Evolutionary conservation across 805 yeast genomes (phyloP), one percentile per base, ranked within the genome.

Genomic region (Saturnispora mendoncae): DNA sequence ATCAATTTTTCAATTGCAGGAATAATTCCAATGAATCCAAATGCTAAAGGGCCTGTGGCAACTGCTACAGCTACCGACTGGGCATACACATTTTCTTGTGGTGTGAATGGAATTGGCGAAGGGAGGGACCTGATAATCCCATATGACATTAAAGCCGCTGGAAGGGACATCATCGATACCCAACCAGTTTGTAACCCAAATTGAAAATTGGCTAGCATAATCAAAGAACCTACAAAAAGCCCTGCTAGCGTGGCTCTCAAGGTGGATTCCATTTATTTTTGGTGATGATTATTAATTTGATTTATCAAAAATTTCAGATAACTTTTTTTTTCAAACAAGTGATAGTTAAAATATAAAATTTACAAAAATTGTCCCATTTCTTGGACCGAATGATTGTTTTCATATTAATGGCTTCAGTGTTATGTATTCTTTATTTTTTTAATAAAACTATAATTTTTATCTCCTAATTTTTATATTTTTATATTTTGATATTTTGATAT

Each of bases 121-220:
- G 68, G 66, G 2, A 80, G 51, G 4, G 76, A 63, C 51, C 79
- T 84, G 66, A 88, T 90, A 15, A 83, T 65, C 0, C 96, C 82
- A 58, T 78, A 88, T 0, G 94, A 96, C 20, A 90, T 62, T 39
- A 90, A 61, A 0, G 97, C 96, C 4, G 95, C 81, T 0, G 98
- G 97, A 41, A 90, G 66, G 18, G 95, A 84, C 98, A 90, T 92
- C 98, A 90, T 90, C 9, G 96, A 86, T 5, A 92, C 96, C 98
- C 98, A 90, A 2, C 98, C 98, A 0, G 97, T 90, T 57, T 90
- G 98, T 17, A 90, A 66, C 1, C 97, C 98, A 58, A 90, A 90
- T 57, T 90, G 97, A 64, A 92, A 92, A 60, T 90, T 90, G 4
- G 96, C 85, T 14, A 87, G 67, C 20, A 92, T 67, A 25, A 92